Evolutionary conservation across 2,329 filamentous ascomycete species (phyloP), one percentile per base, ranked within the genome.

Genomic region (Pseudogymnoascus sp.): DNA sequence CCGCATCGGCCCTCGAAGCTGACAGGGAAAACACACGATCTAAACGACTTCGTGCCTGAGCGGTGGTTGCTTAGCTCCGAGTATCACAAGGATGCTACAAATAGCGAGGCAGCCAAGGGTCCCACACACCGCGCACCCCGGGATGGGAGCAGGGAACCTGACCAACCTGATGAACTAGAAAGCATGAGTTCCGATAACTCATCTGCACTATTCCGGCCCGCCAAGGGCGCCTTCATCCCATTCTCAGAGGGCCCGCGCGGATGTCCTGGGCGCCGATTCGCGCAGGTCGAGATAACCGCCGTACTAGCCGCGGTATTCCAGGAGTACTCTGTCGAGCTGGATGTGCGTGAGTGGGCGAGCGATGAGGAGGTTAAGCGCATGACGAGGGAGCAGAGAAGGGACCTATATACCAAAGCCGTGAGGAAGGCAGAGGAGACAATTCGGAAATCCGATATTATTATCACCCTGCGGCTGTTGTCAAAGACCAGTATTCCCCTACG

Each of bases 1-100:
- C 82, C 82, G 4, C 62, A 66, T 53, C 26, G 5, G 2, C 46
- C 33, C 2, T 59, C 65, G 43, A 65, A 65, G 43, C 26, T 65
- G 11, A 64, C 63, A 37, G 46, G 60, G 46, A 65, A 64, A 24
- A n/a, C 7, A 66, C 70, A 41, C 24, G 72, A 85, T 64, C 72
- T 82, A 1, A 75, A 81, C 43, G 75, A 80, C 53, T 86, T 84
- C 72, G 76, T 79, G 40, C 83, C 84, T 0, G 81, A 84, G 68
- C 78, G 84, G 41, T 86, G 84, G 84, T 72, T 86, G 7, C 19
- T 63, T 60, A 14, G 41, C 14, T 28, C 28, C 14, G 31, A 40
- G 5, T 26, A 24, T 7, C 38, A 63, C 33, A 35, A 16, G 26
- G 74, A 74, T 16, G 72, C 77, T 11, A 73, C 73, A 14, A 73